Base-by-base conservation (phyloP, 768 basidiomycete genomes). In the Lentinus brumalis region DNA sequence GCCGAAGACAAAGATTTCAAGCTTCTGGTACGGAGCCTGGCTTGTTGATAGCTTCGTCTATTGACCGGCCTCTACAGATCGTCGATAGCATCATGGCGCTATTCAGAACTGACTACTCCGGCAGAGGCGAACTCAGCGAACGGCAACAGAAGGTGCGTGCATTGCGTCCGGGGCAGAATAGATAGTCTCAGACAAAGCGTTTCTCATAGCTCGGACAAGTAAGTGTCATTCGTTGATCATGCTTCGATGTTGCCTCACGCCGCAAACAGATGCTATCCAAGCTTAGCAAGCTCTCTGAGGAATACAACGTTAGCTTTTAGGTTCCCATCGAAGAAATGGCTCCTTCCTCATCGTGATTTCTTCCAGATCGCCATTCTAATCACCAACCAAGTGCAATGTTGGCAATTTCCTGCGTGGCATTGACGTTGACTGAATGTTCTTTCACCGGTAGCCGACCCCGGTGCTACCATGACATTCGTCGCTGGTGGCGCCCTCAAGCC, bases 61-160 rank as follows among this genome's bases (percentile, higher is more conserved):
- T 44, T 16, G 18, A 44, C 18, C 15, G 15, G 42, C 14, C 2
- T 11, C 42, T 29, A 2, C 21, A 96, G 89, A 94, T 98, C 60
- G 84, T 98, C 39, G 96, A 98, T 72, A 95, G 92, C 67, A 96
- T 98, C 62, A 96, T 98, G 93, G 96, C 96, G 31, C 82, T 96
- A 6, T 98, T 98, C 74, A 86, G 94, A 18, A 92, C 94, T 46
- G 96, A 98, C 74, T 98, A 80, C 72, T 92, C 92, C 4, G 96
- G 96, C 21, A 80, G 96, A 78, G 96, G 96, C 32, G 96, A 97
- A 72, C 76, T 97, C 42, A 95, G 94, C 66, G 94, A 96, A 77
- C 82, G 95, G 53, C 95, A 96, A 71, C 96, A 98, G 71, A 94
- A 94, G 78, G 91, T 86, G 51, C 9, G 50, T 29, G 29, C 52